Conservation (phyloP, 805 yeast species). For the Suhomyces vadensis region DNA sequence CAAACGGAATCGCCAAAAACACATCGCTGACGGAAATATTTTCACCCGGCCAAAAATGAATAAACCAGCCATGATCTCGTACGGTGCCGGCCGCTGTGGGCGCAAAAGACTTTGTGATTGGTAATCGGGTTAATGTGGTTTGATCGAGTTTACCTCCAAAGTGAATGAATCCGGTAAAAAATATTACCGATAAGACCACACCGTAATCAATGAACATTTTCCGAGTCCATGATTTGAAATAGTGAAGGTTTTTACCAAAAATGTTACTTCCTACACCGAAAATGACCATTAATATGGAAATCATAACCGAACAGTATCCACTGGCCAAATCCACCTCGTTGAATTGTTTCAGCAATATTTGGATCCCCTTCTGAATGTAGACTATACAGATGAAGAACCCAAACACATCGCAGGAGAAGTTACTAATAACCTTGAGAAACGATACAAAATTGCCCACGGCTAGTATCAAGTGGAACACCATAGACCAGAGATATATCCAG, state of each 20-base stretch:
- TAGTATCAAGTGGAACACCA: conserved; percentile 73
- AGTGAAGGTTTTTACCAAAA: conserved; percentile 62
- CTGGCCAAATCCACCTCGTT: conserved; percentile 33
- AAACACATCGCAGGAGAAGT: conserved; percentile 88
- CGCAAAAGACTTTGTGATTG: conserved; percentile 67
- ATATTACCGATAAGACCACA: conserved; percentile 77
- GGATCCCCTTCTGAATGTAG: conserved; percentile 88
- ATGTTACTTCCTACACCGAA: conserved; percentile 66
- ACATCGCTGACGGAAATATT: conserved; percentile 69
- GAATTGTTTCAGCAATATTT: conserved; percentile 75
- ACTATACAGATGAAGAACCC: conserved; percentile 88
- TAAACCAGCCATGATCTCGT: conserved; percentile 70
- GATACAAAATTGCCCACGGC: conserved; percentile 70
- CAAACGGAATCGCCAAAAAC: conserved; percentile 92
- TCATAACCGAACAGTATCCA: conserved; percentile 74
- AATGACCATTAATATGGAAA: conserved; percentile 72
- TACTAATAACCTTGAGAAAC: conserved; percentile 68
- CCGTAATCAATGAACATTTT: conserved; percentile 83
- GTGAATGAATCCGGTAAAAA: conserved; percentile 91
- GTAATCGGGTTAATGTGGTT: conserved; percentile 61
- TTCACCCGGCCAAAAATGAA: conserved; percentile 63
- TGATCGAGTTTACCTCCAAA: conserved; percentile 76
- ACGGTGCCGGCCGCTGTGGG: conserved; percentile 55
- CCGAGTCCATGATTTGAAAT: conserved; percentile 60
- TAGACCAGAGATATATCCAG: conserved; percentile 92